Evolutionary conservation across 805 yeast species (phyloP).

Genomic region (Jamesozyma piceae): DNA sequence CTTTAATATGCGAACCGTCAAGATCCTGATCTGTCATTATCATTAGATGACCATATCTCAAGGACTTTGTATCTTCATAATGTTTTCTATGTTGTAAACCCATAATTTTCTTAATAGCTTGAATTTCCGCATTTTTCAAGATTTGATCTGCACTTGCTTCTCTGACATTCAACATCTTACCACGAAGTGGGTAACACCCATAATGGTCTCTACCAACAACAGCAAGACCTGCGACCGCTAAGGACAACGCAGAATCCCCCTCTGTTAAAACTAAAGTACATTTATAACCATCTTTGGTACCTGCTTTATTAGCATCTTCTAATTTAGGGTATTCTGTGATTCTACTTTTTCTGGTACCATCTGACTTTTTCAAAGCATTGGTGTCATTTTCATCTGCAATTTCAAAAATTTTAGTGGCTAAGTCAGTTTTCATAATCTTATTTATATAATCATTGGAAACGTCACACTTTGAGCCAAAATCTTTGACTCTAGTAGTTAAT

Average conservation of each 20-base stretch:
- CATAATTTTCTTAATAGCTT: slow-evolving; percentile 88
- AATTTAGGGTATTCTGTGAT: slow-evolving; percentile 82
- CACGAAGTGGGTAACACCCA: slow-evolving; percentile 92
- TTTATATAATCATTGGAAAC: slow-evolving; percentile 69
- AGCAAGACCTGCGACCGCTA: slow-evolving; percentile 87
- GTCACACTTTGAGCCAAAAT: slow-evolving; percentile 81
- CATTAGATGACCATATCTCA: slow-evolving; percentile 95
- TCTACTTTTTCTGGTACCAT: slow-evolving; percentile 76
- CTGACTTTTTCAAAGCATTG: slow-evolving; percentile 76
- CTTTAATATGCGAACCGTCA: slow-evolving; percentile 97
- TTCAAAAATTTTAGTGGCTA: slow-evolving; percentile 57
- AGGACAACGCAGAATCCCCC: slow-evolving; percentile 90
- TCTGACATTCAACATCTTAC: slow-evolving; percentile 89
- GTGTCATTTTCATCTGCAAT: slow-evolving; percentile 86
- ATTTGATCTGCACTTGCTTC: slow-evolving; percentile 97
- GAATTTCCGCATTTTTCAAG: slow-evolving; percentile 85
- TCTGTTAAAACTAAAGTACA: slow-evolving; percentile 92
- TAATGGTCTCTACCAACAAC: slow-evolving; percentile 93
- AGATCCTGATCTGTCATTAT: slow-evolving; percentile 99
- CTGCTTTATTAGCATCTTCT: slow-evolving; percentile 94
- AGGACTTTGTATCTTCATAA: slow-evolving; percentile 60
- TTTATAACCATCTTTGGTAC: slow-evolving; percentile 82
- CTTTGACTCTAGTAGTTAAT: slow-evolving; percentile 76
- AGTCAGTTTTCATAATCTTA: slow-evolving; percentile 64
- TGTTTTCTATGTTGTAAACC: slow-evolving; percentile 88